Evolutionary conservation across 768 basidiomycete species (phyloP).

Genomic region (Tephrocybe rancida): DNA sequence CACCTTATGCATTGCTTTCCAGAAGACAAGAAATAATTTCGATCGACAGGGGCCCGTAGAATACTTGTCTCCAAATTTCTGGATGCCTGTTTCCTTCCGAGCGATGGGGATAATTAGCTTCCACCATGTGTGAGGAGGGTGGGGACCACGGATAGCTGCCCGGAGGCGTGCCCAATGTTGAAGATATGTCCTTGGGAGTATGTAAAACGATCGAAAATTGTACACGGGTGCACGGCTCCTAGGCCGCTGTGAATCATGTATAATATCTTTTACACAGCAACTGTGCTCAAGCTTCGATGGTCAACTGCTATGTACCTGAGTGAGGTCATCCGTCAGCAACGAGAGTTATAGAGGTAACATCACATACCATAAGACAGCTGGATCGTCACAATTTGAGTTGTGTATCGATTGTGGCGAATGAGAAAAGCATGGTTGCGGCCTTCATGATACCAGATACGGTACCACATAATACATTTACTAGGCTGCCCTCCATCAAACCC

Average conservation of each 20-base stretch:
- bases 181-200: background rate
- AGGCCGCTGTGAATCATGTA: background rate
- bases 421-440: background rate
- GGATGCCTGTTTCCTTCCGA: background rate
- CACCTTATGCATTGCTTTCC: constrained; percentile 11
- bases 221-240: background rate
- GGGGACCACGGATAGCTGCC: too few species aligned
- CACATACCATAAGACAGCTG: background rate
- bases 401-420: background rate
- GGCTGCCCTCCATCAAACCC: too few species aligned
- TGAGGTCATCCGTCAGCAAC: background rate
- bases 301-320: background rate
- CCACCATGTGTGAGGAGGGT: background rate
- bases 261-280: background rate
- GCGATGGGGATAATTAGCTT: background rate
- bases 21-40: constrained; percentile 7
- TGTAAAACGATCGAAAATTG: constrained; percentile 1
- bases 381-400: background rate
- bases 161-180: constrained; percentile 2
- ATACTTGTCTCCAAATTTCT: background rate
- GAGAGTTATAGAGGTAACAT: background rate
- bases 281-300: background rate
- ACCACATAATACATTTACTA: too few species aligned
- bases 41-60: constrained; percentile 14
- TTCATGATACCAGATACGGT: background rate